phyloP scores from a whole-genome alignment of 305 asterid species.

The Stenogyne calaminthoides region DNA sequence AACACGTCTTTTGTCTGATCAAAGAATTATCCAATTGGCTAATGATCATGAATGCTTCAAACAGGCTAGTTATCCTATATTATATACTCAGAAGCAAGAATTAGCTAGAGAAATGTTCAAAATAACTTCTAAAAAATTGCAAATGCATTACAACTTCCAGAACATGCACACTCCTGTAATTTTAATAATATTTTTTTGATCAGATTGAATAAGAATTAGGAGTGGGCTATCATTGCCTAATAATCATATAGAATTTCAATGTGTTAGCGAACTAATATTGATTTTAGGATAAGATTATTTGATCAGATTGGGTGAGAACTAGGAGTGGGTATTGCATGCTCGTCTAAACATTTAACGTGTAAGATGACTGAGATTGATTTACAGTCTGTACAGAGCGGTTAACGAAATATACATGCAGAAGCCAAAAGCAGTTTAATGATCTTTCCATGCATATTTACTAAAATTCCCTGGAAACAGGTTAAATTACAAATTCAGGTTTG shows the following conservation, averaged over 20 bases:
- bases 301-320: no score
- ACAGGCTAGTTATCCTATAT: not conserved
- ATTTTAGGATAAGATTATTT: not conserved
- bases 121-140: not conserved
- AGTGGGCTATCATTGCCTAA: not conserved
- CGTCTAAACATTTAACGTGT: not conserved
- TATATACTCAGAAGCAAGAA: not conserved
- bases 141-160: not conserved
- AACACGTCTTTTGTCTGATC: not conserved
- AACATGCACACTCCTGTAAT: not conserved
- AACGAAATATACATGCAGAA: no score
- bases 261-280: not conserved
- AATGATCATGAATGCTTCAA: not conserved
- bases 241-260: not conserved
- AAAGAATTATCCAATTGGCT: not conserved
- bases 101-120: not conserved
- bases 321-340: no score
- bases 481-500: not conserved
- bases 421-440: not conserved
- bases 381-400: not conserved
- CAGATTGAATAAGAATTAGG: slow-evolving; percentile 2
- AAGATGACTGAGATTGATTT: not conserved
- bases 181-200: not conserved
- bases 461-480: not conserved
- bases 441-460: not conserved